Evolutionary conservation across 2,329 filamentous ascomycete genomes (phyloP), one percentile per base, ranked within the genome.

Genomic region (Westerdykella aurantiaca): DNA sequence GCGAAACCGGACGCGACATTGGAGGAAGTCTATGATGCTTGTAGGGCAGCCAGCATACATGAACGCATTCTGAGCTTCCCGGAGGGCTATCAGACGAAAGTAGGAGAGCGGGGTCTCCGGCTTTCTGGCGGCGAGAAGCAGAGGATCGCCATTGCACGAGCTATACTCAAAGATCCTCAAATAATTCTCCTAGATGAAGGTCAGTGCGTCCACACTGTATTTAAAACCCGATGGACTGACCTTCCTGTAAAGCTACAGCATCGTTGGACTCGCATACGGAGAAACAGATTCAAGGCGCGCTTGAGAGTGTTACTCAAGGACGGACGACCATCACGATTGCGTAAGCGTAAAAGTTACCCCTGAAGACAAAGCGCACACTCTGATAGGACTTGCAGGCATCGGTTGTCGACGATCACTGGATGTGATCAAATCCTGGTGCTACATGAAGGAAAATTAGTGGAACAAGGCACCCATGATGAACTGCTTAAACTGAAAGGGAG

Each of bases 101-200:
- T 63, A 17, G 60, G 60, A 13, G 59, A 64, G 39, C 43, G 56
- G 5, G 60, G 60, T 7, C 46, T 63, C 29, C 48, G 53, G 41
- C 63, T 84, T 1, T 83, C 80, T 6, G 81, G 81, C 1, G 80
- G 80, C 18, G 80, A 83, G 58, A 64, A 81, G 13, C 81, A 83
- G 55, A 74, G 80, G 41, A 72, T 83, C 22, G 79, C 81, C 4
- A 83, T 83, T 58, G 80, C 81, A 12, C 79, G 88, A 2, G 83
- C 86, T 10, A 72, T 89, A 43, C 78, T 91, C 60, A 88, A 89
- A 66, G 77, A 77, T 45, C 83, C 86, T 0, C 85, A 90, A 54
- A 76, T 94, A 34, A 76, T 94, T 4, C 82, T 95, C 12, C 75
- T 94, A 1, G 88, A 95, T 57, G 88, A 95, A 29, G 25, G 25